These are phyloP conservation scores for Hypoxylon trugodes DNA, from an alignment of 495 filamentous ascomycete genomes.

Conservation along the genomic window DNA sequence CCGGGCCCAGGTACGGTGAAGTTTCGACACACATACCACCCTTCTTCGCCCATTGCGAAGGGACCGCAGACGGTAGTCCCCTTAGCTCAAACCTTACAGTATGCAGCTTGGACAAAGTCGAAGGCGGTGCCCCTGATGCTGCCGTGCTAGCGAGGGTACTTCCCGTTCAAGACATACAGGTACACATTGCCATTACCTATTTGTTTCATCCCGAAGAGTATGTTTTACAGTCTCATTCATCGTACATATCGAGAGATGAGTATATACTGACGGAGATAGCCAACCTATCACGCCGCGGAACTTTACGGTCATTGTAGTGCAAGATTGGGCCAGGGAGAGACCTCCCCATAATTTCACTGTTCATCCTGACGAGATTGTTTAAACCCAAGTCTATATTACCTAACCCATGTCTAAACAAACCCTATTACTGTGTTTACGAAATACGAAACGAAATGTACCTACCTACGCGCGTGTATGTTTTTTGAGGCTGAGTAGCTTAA, in stretches of 20 bases:
- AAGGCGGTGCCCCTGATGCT: too few species aligned
- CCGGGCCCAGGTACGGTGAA: background rate
- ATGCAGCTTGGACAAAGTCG: background rate
- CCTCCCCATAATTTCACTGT: constrained; percentile 9
- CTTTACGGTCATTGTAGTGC: background rate
- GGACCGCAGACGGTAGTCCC: constrained; percentile 1
- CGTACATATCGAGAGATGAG: background rate
- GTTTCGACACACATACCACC: background rate
- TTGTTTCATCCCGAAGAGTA: constrained; percentile 7
- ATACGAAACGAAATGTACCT: too few species aligned
- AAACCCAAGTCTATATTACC: too few species aligned
- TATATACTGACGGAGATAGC: background rate
- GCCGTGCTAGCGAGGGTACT: constrained; percentile 7
- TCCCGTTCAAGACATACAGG: background rate
- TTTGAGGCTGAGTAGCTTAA: too few species aligned
- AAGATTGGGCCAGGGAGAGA: constrained; percentile 11
- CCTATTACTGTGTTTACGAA: too few species aligned
- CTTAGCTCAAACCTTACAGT: constrained; percentile 1
- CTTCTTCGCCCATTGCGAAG: constrained; percentile 13
- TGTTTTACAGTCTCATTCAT: background rate
- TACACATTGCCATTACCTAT: constrained; percentile 11
- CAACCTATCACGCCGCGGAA: background rate
- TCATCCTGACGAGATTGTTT: too few species aligned
- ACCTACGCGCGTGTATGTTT: too few species aligned
- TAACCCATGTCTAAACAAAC: too few species aligned